These are phyloP conservation scores for Phytophthora hybrid DNA, from an alignment of 352 stramenopile genomes.

Conservation along the genomic window DNA sequence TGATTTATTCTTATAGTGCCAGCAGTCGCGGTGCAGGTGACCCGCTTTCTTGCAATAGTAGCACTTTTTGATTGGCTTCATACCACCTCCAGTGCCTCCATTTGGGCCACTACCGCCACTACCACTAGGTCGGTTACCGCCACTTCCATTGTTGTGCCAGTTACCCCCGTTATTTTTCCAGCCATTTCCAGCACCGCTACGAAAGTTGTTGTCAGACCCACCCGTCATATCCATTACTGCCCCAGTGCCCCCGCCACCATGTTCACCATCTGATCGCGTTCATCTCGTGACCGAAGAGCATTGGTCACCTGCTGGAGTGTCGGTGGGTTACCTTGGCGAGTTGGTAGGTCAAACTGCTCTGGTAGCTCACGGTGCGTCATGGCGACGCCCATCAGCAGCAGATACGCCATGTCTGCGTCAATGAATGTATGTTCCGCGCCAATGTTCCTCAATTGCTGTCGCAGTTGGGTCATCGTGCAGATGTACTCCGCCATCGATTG, in stretches of 20 bases:
- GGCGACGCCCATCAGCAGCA: not conserved
- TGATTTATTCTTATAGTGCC: conserved; percentile 8
- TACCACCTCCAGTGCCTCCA: not conserved
- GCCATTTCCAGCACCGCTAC: no score
- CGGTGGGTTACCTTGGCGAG: not conserved
- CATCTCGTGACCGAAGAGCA: not conserved
- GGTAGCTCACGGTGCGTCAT: not conserved
- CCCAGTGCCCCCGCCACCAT: no score
- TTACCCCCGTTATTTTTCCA: no score
- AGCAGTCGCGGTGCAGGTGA: not conserved
- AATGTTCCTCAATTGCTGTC: not conserved
- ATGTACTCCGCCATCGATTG: not conserved
- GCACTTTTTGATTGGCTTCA: conserved; percentile 4
- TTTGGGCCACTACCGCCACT: no score
- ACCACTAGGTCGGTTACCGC: no score
- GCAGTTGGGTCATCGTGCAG: not conserved
- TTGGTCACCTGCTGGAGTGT: not conserved
- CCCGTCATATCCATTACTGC: no score
- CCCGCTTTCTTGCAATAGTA: conserved; percentile 6
- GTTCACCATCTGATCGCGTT: no score
- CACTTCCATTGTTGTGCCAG: no score
- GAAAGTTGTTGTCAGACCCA: no score
- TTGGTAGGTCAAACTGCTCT: not conserved
- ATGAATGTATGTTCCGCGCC: not conserved
- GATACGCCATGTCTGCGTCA: not conserved